These are phyloP conservation scores for Scedosporium aurantiacum DNA, from an alignment of 2,329 filamentous ascomycete species.

Conservation along the genomic window DNA sequence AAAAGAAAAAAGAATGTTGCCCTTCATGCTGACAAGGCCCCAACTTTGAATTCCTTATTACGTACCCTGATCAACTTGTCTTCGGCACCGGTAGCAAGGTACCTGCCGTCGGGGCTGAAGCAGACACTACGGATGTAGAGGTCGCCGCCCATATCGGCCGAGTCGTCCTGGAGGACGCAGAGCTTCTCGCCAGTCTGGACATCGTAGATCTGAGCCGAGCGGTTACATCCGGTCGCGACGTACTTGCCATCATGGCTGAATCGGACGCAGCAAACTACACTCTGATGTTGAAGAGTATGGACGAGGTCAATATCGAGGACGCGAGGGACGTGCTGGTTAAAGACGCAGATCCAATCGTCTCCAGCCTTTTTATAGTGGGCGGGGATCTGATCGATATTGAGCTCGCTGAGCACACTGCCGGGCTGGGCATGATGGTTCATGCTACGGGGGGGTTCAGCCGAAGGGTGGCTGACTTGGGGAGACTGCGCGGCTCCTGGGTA, in stretches of 20 bases:
- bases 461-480: conserved; percentile 79
- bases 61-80: conserved; percentile 92
- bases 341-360: conserved; percentile 90
- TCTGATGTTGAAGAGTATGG: conserved; percentile 86
- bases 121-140: conserved; percentile 96
- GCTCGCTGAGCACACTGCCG: conserved; percentile 63
- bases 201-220: conserved; percentile 98
- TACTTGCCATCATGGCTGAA: conserved; percentile 95
- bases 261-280: conserved; percentile 93
- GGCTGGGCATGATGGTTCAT: conserved; percentile 23
- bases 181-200: conserved; percentile 79
- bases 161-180: conserved; percentile 81
- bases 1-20: neutral
- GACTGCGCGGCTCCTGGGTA: conserved; percentile 76
- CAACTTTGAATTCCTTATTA: conserved; percentile 12
- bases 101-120: conserved; percentile 93
- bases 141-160: conserved; percentile 77
- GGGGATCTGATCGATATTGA: conserved; percentile 77
- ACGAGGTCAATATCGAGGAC: conserved; percentile 88
- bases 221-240: conserved; percentile 92
- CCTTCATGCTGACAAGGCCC: neutral
- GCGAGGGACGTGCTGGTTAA: conserved; percentile 84
- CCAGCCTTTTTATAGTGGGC: conserved; percentile 81
- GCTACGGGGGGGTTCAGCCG: conserved; percentile 50
- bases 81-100: conserved; percentile 89